phyloP scores from a whole-genome alignment of 2,329 filamentous ascomycete genomes.

The Penicillium sp. region DNA sequence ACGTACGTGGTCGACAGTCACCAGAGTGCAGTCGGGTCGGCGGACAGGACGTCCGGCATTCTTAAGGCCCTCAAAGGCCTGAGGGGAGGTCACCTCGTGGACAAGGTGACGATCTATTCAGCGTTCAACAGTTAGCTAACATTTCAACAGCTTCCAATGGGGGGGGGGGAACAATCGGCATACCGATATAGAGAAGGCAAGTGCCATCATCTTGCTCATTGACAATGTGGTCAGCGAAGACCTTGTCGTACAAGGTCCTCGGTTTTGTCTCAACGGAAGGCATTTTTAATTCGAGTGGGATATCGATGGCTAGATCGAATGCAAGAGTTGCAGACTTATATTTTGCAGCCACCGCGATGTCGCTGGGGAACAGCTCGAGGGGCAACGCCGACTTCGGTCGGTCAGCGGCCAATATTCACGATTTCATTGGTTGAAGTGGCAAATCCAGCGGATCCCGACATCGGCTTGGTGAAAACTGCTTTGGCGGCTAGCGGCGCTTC shows the following conservation, averaged over 20 bases:
- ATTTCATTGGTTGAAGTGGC: conserved; percentile 28
- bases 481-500: conserved; percentile 23
- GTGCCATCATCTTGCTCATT: conserved; percentile 95
- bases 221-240: conserved; percentile 90
- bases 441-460: conserved; percentile 13
- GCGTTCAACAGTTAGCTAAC: background rate
- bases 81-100: conserved; percentile 97
- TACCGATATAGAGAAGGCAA: conserved; percentile 88
- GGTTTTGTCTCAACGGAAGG: conserved; percentile 71
- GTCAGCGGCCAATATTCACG: conserved; percentile 32
- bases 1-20: conserved; percentile 93
- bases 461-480: conserved; percentile 17
- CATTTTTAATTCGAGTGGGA: conserved; percentile 68
- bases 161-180: conserved; percentile 29
- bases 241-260: conserved; percentile 95
- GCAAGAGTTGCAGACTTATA: conserved; percentile 21
- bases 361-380: conserved; percentile 33
- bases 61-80: conserved; percentile 94
- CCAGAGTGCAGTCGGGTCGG: conserved; percentile 93
- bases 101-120: conserved; percentile 86
- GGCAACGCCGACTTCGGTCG: conserved; percentile 38
- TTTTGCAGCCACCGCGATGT: conserved; percentile 37
- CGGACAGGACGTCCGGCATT: conserved; percentile 86
- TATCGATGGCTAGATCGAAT: conserved; percentile 10
- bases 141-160: background rate